Evolutionary conservation across 2,329 filamentous ascomycete genomes (phyloP).

Genomic region (Diaporthe vexans): DNA sequence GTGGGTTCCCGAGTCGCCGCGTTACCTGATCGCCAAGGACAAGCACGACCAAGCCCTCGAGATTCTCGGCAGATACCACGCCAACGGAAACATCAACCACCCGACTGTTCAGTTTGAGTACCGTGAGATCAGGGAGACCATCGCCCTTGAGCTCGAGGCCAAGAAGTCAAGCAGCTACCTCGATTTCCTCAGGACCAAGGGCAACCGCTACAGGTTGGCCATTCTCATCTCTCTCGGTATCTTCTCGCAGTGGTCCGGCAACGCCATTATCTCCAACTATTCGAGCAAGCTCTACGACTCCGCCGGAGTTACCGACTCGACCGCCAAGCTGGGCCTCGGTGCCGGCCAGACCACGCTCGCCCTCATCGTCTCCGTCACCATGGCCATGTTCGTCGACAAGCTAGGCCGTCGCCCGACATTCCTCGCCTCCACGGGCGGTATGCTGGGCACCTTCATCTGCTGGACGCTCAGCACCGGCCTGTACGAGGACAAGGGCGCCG

Average conservation of each 20-base stretch:
- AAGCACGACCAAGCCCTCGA: conserved; percentile 64
- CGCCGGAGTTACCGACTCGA: conserved; percentile 64
- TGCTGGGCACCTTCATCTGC: conserved; percentile 64
- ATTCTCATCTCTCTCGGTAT: conserved; percentile 68
- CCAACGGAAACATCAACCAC: conserved; percentile 65
- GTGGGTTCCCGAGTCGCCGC: conserved; percentile 65
- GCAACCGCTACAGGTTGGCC: conserved; percentile 68
- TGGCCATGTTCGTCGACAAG: conserved; percentile 67
- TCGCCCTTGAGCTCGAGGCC: conserved; percentile 64
- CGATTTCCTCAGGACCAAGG: conserved; percentile 68
- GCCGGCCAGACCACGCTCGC: conserved; percentile 66
- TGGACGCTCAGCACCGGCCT: conserved; percentile 63
- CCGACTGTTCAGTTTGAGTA: conserved; percentile 71
- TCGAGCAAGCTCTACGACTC: conserved; percentile 66
- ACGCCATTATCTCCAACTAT: conserved; percentile 72
- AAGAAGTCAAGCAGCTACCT: conserved; percentile 63
- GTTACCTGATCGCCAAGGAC: conserved; percentile 53
- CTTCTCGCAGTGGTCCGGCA: conserved; percentile 73
- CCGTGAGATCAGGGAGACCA: conserved; percentile 71
- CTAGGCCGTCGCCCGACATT: conserved; percentile 70
- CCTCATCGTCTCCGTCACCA: conserved; percentile 65
- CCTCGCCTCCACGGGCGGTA: conserved; percentile 59
- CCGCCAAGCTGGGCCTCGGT: conserved; percentile 59
- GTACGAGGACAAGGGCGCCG: conserved; percentile 56
- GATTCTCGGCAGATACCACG: conserved; percentile 70